phyloP scores from a whole-genome alignment of 495 filamentous ascomycete species.

The Penicillium argentinense region DNA sequence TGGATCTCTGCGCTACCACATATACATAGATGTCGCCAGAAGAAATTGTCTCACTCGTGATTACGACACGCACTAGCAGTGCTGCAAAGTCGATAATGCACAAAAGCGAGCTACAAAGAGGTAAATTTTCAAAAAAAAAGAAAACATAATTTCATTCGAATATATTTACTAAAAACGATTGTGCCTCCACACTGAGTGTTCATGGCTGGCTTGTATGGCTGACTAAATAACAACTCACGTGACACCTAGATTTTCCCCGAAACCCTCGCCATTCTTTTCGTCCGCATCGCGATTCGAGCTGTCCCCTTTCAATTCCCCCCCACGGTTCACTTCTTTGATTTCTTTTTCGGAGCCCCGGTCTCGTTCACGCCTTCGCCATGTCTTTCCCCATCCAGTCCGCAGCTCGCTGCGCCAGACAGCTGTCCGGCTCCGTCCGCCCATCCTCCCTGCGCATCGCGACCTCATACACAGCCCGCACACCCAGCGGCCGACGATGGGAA shows the following conservation, averaged over 20 bases:
- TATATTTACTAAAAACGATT: no score
- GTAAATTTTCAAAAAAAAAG: neutral
- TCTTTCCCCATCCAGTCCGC: slow-evolving; percentile 43
- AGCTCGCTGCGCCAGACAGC: slow-evolving; percentile 49
- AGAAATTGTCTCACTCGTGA: no score
- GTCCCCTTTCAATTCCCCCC: slow-evolving; percentile 13
- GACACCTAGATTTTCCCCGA: slow-evolving; percentile 43
- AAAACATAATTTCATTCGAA: no score
- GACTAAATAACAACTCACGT: slow-evolving; percentile 26
- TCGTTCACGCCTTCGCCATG: slow-evolving; percentile 29
- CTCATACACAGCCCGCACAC: slow-evolving; percentile 45
- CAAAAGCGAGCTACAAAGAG: no score
- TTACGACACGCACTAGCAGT: no score
- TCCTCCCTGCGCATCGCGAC: slow-evolving; percentile 46
- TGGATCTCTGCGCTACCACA: no score
- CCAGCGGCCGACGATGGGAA: slow-evolving; percentile 45
- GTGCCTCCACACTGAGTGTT: no score
- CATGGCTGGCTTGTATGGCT: neutral
- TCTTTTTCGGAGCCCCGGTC: slow-evolving; percentile 8
- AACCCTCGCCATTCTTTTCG: slow-evolving; percentile 23
- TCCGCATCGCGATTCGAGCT: slow-evolving; percentile 18
- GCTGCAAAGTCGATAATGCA: no score
- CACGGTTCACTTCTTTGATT: slow-evolving; percentile 7
- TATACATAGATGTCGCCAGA: no score
- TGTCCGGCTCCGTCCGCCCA: slow-evolving; percentile 45